These are phyloP conservation scores for Pseudogymnoascus sp. DNA, from an alignment of 2,329 filamentous ascomycete species.

Conservation along the genomic window DNA sequence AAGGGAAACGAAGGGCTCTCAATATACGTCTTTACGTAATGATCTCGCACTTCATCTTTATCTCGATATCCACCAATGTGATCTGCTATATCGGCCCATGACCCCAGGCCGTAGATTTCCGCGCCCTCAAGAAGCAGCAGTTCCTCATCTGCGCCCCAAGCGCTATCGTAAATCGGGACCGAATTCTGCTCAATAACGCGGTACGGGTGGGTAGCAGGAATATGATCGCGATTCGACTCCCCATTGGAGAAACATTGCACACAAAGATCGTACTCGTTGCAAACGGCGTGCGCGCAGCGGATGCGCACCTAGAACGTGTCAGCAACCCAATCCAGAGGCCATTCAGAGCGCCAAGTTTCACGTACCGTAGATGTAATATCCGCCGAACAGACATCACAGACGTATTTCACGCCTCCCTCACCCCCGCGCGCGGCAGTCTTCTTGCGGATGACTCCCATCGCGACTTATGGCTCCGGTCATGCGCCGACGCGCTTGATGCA, in stretches of 20 bases:
- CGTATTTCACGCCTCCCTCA: slow-evolving; percentile 87
- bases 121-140: slow-evolving; percentile 86
- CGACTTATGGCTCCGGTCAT: slow-evolving; percentile 1
- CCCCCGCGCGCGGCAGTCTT: slow-evolving; percentile 80
- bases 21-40: slow-evolving; percentile 84
- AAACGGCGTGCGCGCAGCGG: slow-evolving; percentile 73
- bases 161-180: slow-evolving; percentile 87
- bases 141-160: slow-evolving; percentile 97
- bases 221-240: slow-evolving; percentile 71
- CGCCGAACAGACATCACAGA: slow-evolving; percentile 93
- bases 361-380: slow-evolving; percentile 94
- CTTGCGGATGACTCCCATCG: slow-evolving; percentile 92
- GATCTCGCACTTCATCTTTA: slow-evolving; percentile 92
- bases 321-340: background rate
- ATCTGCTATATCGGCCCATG: slow-evolving; percentile 96
- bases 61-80: slow-evolving; percentile 92
- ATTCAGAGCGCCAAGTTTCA: slow-evolving; percentile 19
- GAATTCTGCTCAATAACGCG: slow-evolving; percentile 97
- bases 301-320: slow-evolving; percentile 67
- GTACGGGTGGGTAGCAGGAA: slow-evolving; percentile 78
- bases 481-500: background rate
- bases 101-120: slow-evolving; percentile 92
- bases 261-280: slow-evolving; percentile 93
- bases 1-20: slow-evolving; percentile 78
- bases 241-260: slow-evolving; percentile 89